A percentile compares a stretch with the other conserved stretches of the same genome.
Conservation (phyloP, 345 rosid species). For the Populus euphratica region DNA sequence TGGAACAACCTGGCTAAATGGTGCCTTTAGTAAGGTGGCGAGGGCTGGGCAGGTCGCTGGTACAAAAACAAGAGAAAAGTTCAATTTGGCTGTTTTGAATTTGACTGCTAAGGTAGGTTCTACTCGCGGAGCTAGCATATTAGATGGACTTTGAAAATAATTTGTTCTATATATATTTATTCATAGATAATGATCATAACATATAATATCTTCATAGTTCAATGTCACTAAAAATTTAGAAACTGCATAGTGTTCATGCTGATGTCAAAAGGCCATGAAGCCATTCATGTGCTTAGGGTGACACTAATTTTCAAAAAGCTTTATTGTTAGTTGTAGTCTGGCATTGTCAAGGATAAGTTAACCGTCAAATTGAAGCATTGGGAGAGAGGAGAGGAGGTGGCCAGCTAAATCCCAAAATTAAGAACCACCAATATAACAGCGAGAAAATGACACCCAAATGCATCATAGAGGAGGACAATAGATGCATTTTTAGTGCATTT, state of each 20-base stretch:
- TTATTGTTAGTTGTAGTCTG: not conserved
- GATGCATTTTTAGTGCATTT: no score
- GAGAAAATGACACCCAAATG: no score
- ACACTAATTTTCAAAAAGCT: not conserved
- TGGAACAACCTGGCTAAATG: constrained; percentile 89
- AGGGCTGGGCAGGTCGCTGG: constrained; percentile 86
- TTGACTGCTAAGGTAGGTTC: constrained; percentile 68
- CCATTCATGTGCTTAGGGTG: not conserved
- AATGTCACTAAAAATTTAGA: not conserved
- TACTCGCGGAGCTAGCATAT: constrained; percentile 3
- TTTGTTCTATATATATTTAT: not conserved
- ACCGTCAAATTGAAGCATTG: no score
- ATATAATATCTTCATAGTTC: not conserved
- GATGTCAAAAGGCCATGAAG: not conserved
- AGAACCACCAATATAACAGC: no score
- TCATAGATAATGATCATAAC: no score
- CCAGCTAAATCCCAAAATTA: no score
- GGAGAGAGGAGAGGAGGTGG: no score
- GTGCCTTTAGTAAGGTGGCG: constrained; percentile 79
- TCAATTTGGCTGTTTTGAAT: constrained; percentile 72
- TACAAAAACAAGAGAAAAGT: constrained; percentile 82
- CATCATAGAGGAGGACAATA: no score
- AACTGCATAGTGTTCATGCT: not conserved
- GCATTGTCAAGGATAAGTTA: not conserved
- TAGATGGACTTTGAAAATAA: not conserved